These are phyloP conservation scores for Epicoccum nigrum DNA, from an alignment of 2,329 filamentous ascomycete species.

Conservation along the genomic window DNA sequence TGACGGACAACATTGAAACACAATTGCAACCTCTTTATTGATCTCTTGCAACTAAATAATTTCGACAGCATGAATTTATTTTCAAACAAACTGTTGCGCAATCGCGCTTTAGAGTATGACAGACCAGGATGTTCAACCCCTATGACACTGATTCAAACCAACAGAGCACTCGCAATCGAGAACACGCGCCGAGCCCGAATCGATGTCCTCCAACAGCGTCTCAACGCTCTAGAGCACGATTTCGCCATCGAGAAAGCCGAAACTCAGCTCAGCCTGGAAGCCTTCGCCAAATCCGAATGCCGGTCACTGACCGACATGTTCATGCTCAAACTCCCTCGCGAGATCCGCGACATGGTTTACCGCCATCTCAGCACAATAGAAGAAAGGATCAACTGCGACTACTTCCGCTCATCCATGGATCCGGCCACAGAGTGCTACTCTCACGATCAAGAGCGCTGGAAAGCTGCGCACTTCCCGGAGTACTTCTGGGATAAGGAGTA, in stretches of 20 bases:
- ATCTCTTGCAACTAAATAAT: no score
- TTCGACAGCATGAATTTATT: no score
- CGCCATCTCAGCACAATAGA: conserved; percentile 19
- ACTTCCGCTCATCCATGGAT: conserved; percentile 28
- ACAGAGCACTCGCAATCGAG: conserved; percentile 4
- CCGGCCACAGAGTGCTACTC: conserved; percentile 25
- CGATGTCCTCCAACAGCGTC: neutral
- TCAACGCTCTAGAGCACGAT: conserved; percentile 8
- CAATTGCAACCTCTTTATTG: no score
- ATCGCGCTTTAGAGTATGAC: conserved; percentile 7
- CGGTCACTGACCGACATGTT: conserved; percentile 12
- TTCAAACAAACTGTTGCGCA: conserved; percentile 1
- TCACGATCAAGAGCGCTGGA: conserved; percentile 25
- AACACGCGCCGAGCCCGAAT: neutral
- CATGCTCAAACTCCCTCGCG: conserved; percentile 20
- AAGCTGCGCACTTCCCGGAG: conserved; percentile 21
- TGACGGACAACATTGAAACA: neutral
- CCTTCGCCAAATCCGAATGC: conserved; percentile 26
- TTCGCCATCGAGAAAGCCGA: conserved; percentile 11
- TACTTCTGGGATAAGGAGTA: conserved; percentile 25
- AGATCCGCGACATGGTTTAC: conserved; percentile 31
- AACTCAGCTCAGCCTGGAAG: conserved; percentile 5
- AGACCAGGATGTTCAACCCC: neutral
- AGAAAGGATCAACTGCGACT: conserved; percentile 25
- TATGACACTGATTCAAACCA: neutral